Evolutionary conservation across 2,329 filamentous ascomycete species (phyloP).

Genomic region (Annulohypoxylon truncatum): DNA sequence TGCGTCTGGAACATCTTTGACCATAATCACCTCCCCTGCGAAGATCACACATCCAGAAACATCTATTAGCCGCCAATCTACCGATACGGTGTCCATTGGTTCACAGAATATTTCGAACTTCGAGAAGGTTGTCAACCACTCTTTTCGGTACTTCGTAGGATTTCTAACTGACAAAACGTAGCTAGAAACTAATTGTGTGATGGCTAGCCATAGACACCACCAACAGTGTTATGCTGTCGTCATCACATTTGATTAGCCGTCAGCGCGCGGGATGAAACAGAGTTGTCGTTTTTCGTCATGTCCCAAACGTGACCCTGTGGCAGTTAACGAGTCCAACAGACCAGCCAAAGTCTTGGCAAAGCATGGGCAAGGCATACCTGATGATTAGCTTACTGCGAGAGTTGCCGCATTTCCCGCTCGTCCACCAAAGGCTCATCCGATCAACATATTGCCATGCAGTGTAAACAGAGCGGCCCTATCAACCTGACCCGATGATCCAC

Average conservation of each 20-base stretch:
- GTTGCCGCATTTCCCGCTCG: constrained; percentile 34
- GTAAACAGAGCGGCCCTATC: constrained; percentile 10
- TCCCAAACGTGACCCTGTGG: constrained; percentile 29
- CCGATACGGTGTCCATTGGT: constrained; percentile 34
- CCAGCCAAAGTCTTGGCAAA: constrained; percentile 19
- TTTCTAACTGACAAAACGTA: constrained; percentile 21
- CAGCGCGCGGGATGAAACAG: constrained; percentile 42
- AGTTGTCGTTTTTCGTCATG: constrained; percentile 29
- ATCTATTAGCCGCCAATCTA: constrained; percentile 39
- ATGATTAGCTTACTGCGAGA: constrained; percentile 21
- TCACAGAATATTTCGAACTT: constrained; percentile 39
- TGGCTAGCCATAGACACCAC: constrained; percentile 11
- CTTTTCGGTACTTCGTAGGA: constrained; percentile 25
- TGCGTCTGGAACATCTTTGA: constrained; percentile 37
- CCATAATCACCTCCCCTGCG: constrained; percentile 39
- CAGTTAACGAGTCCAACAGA: constrained; percentile 20
- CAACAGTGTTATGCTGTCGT: constrained; percentile 5
- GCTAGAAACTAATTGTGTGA: constrained; percentile 28
- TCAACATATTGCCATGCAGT: constrained; percentile 24
- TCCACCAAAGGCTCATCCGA: constrained; percentile 19
- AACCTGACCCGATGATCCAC: constrained; percentile 28
- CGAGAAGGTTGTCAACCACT: constrained; percentile 21
- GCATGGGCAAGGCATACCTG: constrained; percentile 24
- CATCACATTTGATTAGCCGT: constrained; percentile 7
- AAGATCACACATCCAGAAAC: constrained; percentile 43